A percentile compares a stretch with the other conserved stretches of the same genome.
These are phyloP conservation scores for Epithele typhae DNA, from an alignment of 768 basidiomycete genomes.

Conservation along the genomic window DNA sequence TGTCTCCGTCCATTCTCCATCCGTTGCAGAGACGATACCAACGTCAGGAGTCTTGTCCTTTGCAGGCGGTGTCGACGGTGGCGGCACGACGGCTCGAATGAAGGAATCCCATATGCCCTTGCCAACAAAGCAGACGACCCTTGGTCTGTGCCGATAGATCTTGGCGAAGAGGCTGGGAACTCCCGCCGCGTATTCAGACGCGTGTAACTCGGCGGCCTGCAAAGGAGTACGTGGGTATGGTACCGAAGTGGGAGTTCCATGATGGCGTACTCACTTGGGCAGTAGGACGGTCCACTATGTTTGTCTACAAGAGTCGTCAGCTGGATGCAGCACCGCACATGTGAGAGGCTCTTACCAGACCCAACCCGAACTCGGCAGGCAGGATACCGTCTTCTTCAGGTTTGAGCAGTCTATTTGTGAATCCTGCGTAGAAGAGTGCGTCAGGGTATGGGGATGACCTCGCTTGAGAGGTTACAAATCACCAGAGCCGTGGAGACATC, in stretches of 20 bases:
- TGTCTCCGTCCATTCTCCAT: too few species aligned
- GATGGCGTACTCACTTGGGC: conserved; percentile 46
- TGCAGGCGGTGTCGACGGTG: too few species aligned
- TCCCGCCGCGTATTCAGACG: conserved; percentile 44
- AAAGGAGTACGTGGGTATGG: neutral
- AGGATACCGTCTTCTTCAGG: conserved; percentile 60
- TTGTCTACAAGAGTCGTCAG: conserved; percentile 46
- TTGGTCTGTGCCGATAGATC: conserved; percentile 50
- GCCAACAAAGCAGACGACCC: conserved; percentile 76
- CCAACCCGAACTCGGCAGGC: conserved; percentile 53
- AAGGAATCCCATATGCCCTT: conserved; percentile 53
- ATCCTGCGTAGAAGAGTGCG: conserved; percentile 33
- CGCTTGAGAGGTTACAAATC: neutral
- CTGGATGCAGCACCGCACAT: neutral
- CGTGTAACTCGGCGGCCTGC: conserved; percentile 47
- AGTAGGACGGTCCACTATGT: conserved; percentile 69
- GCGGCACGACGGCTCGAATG: conserved; percentile 26
- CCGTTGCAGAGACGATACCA: too few species aligned
- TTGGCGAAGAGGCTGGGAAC: conserved; percentile 61
- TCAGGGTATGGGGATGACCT: neutral
- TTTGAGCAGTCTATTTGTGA: conserved; percentile 48
- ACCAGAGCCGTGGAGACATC: conserved; percentile 66
- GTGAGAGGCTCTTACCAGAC: conserved; percentile 47
- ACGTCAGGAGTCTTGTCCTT: too few species aligned
- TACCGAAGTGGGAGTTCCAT: neutral